phyloP scores from a whole-genome alignment of 805 yeast species.

The Wickerhamiella alocasiicola region DNA sequence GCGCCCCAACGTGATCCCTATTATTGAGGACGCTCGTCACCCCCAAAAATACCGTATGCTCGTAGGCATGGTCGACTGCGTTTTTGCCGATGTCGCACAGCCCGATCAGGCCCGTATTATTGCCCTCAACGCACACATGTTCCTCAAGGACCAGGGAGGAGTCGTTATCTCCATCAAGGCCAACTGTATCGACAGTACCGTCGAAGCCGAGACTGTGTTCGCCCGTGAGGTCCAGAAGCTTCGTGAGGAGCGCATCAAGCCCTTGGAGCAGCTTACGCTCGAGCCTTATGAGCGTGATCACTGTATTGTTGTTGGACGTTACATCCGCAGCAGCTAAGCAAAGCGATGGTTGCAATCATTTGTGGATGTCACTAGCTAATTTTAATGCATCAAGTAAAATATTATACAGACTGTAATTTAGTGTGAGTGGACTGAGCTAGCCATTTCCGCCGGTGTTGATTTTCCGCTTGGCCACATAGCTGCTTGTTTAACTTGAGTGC shows the following conservation, averaged over 20 bases:
- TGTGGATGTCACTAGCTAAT: no score
- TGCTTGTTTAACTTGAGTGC: no score
- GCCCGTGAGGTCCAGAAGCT: slow-evolving; percentile 98
- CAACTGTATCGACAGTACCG: slow-evolving; percentile 99
- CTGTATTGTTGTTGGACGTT: slow-evolving; percentile 96
- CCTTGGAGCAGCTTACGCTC: slow-evolving; percentile 93
- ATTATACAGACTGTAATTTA: no score
- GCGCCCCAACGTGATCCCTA: slow-evolving; percentile 98
- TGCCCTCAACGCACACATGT: slow-evolving; percentile 94
- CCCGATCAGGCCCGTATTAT: slow-evolving; percentile 99
- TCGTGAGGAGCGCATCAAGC: slow-evolving; percentile 97
- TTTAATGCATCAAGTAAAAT: no score
- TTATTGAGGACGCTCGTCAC: slow-evolving; percentile 99
- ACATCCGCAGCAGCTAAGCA: slow-evolving; percentile 46
- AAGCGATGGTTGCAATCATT: no score
- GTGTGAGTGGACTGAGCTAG: no score
- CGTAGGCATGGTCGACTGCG: slow-evolving; percentile 96
- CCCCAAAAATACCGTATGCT: slow-evolving; percentile 99
- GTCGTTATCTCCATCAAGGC: slow-evolving; percentile 98
- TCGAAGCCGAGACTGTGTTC: slow-evolving; percentile 97
- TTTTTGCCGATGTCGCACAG: slow-evolving; percentile 99
- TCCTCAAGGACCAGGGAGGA: slow-evolving; percentile 97
- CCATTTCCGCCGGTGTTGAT: no score
- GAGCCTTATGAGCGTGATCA: slow-evolving; percentile 99
- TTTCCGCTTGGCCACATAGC: no score